A percentile compares a stretch with the other conserved stretches of the same genome.
phyloP scores from a whole-genome alignment of 2,329 filamentous ascomycete species.

The Arthrocladium fulminans region DNA sequence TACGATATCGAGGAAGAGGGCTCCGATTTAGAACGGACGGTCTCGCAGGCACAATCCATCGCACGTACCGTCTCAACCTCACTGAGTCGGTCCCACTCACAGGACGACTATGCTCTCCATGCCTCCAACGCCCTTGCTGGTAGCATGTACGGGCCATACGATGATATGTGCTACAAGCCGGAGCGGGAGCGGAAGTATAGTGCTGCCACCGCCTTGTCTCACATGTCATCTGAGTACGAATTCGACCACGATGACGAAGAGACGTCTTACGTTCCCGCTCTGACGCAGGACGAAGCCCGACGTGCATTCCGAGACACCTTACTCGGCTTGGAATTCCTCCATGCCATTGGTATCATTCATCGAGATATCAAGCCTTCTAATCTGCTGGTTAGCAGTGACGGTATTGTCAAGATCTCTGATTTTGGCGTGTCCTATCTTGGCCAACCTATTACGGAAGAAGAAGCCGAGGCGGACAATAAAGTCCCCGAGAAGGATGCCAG shows the following conservation, averaged over 20 bases:
- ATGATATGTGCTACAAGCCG: conserved; percentile 40
- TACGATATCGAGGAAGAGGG: conserved; percentile 52
- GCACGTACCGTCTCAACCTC: conserved; percentile 10
- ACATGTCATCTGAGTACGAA: conserved; percentile 37
- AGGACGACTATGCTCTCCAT: conserved; percentile 14
- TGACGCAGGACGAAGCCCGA: conserved; percentile 75
- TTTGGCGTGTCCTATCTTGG: conserved; percentile 98
- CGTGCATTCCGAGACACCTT: conserved; percentile 87
- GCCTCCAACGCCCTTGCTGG: conserved; percentile 53
- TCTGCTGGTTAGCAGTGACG: conserved; percentile 73
- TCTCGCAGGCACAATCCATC: conserved; percentile 21
- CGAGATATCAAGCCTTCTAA: conserved; percentile 98
- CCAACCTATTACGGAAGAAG: conserved; percentile 72
- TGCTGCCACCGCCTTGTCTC: conserved; percentile 56
- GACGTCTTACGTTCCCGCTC: conserved; percentile 84
- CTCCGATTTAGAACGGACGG: conserved; percentile 27
- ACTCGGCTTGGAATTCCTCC: conserved; percentile 84
- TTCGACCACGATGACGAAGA: conserved; percentile 58
- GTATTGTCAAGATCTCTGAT: conserved; percentile 93
- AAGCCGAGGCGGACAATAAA: conserved; percentile 52
- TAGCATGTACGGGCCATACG: conserved; percentile 66
- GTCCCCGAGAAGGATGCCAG: conserved; percentile 70
- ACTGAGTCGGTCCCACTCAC: conserved; percentile 12
- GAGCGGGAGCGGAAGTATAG: conserved; percentile 71
- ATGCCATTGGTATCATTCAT: conserved; percentile 97